phyloP scores from a whole-genome alignment of 495 filamentous ascomycete genomes.

The Apodospora peruviana region DNA sequence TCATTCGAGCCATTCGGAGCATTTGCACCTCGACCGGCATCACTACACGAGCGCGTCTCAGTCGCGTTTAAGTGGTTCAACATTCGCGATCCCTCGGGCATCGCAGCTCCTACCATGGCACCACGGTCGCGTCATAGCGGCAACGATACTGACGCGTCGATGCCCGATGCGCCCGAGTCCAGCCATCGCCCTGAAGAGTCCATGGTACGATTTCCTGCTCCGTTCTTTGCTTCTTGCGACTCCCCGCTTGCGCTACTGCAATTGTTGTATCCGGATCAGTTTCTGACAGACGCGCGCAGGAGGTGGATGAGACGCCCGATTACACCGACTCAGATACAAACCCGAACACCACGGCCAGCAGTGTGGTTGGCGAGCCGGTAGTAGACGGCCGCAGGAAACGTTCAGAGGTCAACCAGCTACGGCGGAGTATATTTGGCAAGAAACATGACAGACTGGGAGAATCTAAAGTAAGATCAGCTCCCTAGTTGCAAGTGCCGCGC shows the following conservation, averaged over 20 bases:
- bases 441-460: constrained; percentile 87
- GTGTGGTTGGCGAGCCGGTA: constrained; percentile 66
- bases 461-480: constrained; percentile 63
- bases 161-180: constrained; percentile 56
- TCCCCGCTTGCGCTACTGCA: not conserved
- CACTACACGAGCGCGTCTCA: constrained; percentile 23
- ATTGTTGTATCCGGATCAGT: not conserved
- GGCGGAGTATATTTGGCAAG: constrained; percentile 86
- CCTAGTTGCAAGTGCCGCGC: not conserved
- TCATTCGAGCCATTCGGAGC: not conserved
- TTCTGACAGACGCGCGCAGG: constrained; percentile 39
- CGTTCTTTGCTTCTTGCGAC: constrained; percentile 13
- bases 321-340: constrained; percentile 88
- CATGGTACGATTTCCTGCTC: constrained; percentile 33
- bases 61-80: constrained; percentile 39
- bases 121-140: constrained; percentile 46
- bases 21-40: constrained; percentile 1
- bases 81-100: constrained; percentile 9
- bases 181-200: constrained; percentile 29
- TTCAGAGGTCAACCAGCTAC: constrained; percentile 77
- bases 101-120: constrained; percentile 45
- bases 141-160: constrained; percentile 49
- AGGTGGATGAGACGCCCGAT: constrained; percentile 74
- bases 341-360: constrained; percentile 86
- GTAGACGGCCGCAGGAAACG: constrained; percentile 78